These are phyloP conservation scores for Oxyria digyna DNA, from an alignment of 148 eudicot species.

Conservation along the genomic window DNA sequence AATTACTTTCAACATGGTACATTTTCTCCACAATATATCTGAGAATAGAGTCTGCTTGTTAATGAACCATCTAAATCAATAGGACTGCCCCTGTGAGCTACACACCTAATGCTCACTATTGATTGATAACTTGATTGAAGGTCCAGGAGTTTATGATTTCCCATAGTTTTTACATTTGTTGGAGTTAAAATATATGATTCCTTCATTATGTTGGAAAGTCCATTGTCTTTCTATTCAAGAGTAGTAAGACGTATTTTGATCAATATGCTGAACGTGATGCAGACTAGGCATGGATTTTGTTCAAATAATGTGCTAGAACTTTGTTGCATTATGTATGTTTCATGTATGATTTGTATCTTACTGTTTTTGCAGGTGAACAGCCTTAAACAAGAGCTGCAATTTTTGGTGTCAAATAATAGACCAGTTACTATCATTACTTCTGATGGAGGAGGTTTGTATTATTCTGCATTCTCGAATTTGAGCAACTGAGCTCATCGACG, in stretches of 20 bases:
- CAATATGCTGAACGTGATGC: no score
- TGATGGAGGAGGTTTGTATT: conserved; percentile 53
- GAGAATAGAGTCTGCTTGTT: background rate
- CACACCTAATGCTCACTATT: background rate
- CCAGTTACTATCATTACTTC: conserved; percentile 73
- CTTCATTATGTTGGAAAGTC: background rate
- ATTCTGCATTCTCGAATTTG: background rate
- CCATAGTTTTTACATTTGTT: background rate
- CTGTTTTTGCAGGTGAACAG: conserved; percentile 54
- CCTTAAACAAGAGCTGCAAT: conserved; percentile 74
- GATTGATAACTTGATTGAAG: background rate
- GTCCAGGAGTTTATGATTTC: background rate
- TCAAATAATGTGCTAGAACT: no score
- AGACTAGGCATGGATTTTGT: no score
- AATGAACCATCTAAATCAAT: background rate
- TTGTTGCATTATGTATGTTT: no score
- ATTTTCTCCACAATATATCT: background rate
- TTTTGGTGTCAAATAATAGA: conserved; percentile 59
- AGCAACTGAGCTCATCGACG: background rate
- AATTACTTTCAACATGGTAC: background rate
- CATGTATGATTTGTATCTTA: background rate
- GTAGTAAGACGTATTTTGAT: no score
- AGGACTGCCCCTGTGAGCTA: background rate
- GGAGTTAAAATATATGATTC: background rate
- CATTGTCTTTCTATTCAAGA: background rate